phyloP scores from a whole-genome alignment of 352 stramenopile species.

The Blastocystis sp. region DNA sequence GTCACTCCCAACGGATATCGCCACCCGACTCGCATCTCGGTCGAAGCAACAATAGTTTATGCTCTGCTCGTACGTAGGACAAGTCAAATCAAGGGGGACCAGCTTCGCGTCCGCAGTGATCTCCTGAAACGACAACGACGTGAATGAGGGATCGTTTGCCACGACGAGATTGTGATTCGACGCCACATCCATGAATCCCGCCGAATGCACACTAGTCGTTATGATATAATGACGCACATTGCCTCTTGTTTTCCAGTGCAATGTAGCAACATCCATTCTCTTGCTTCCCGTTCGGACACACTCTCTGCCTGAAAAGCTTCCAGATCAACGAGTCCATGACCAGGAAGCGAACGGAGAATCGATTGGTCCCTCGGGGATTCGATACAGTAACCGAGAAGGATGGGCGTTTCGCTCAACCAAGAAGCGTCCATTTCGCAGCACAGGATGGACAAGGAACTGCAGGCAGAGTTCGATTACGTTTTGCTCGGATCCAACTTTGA shows the following conservation, averaged over 20 bases:
- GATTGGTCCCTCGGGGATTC: too few relatives aligned
- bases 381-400: too few relatives aligned
- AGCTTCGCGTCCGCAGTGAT: not conserved
- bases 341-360: not conserved
- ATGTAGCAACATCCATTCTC: too few relatives aligned
- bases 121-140: constrained; percentile 62
- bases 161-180: constrained; percentile 41
- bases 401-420: not conserved
- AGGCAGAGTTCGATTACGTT: constrained; percentile 69
- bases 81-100: constrained; percentile 27
- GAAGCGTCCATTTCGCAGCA: not conserved
- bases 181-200: constrained; percentile 39
- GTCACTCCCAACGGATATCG: not conserved
- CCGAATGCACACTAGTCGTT: constrained; percentile 23
- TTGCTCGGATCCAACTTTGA: constrained; percentile 73
- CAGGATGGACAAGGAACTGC: constrained; percentile 49
- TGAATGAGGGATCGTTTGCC: constrained; percentile 7
- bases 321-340: not conserved
- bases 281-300: too few relatives aligned
- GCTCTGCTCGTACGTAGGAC: constrained; percentile 5
- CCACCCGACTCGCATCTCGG: not conserved
- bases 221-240: too few relatives aligned
- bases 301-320: too few relatives aligned
- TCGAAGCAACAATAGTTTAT: constrained; percentile 53
- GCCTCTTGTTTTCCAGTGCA: too few relatives aligned